A percentile compares a stretch with the other conserved stretches of the same genome.
Conservation (phyloP, 75 land plant species). For the Cunninghamia lanceolata region DNA sequence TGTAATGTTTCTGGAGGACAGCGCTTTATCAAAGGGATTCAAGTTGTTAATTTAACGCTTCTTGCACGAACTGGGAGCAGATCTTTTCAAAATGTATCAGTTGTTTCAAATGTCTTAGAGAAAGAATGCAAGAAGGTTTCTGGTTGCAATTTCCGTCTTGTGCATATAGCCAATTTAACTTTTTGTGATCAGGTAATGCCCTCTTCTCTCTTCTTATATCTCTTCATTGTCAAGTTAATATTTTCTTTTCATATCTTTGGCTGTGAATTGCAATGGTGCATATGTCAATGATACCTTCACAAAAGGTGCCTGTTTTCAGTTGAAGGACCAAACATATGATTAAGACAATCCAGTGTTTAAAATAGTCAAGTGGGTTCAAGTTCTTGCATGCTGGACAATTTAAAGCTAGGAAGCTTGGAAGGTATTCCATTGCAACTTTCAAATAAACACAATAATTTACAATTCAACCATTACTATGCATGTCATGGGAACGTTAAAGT, state of each 20-base stretch:
- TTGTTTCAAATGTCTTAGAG: conserved; percentile 33
- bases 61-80: conserved; percentile 45
- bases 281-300: background rate
- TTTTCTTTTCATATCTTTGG: background rate
- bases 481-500: background rate
- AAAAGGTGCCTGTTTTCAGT: background rate
- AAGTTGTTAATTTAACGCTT: conserved; percentile 33
- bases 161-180: conserved; percentile 26
- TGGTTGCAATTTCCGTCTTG: conserved; percentile 37
- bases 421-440: background rate
- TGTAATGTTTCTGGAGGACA: conserved; percentile 25
- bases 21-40: background rate
- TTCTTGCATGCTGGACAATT: background rate
- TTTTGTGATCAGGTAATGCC: conserved; percentile 59
- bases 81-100: conserved; percentile 35
- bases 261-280: background rate
- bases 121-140: conserved; percentile 46
- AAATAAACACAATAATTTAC: background rate
- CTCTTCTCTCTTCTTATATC: background rate
- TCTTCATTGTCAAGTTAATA: background rate
- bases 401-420: background rate
- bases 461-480: background rate
- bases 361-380: background rate
- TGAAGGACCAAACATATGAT: background rate
- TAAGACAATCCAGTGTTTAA: background rate